Evolutionary conservation across 371 early-diverging fungal species (phyloP), one percentile per base, ranked within the genome.

Genomic region (Nematocida sp.): DNA sequence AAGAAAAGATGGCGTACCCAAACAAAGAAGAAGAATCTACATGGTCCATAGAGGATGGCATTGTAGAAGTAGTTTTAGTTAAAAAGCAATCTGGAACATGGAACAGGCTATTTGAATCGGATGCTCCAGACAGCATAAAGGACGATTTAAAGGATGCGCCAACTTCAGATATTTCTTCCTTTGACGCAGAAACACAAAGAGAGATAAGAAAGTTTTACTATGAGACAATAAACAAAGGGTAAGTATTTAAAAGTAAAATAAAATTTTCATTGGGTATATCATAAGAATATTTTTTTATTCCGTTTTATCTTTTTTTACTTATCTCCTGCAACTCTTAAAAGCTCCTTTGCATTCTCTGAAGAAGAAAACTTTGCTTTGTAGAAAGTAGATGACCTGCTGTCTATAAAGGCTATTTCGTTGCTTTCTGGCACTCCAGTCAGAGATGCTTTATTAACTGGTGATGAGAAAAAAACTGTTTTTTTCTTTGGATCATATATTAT

Each of bases 351-450:
- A 40, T 59, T 60, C 33, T 71, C 45, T 16, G 5, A 5, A 9
- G 61, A 45, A 5, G 75, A 39, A 26, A 61, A 42, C 30, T 61
- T 59, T 49, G 59, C 59, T 32, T 61, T 71, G 64, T 71, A 71
- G 13, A 71, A 28, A 2, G n/a, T 20, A 9, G 28, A 49, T 11
- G 65, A 48, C 7, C 13, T 18, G 9, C 50, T 25, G 1, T 61
- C 75, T 13, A 71, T 49, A 20, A 71, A 49, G 5, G 55, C 45
- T n/a, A 71, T n/a, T 30, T 61, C 75, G 26, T 71, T 71, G 5
- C 23, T 38, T 25, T 20, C 9, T 50, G 28, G 18, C 28, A 59
- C 53, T 1, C 48, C 40, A 7, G 28, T 25, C 30, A 71, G 47
- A 47, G 48, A 61, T 7, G 75, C 7, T 18, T 61, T 48, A 28